Evolutionary conservation across 495 filamentous ascomycete species (phyloP).

Genomic region (Penicillium egyptiacum): DNA sequence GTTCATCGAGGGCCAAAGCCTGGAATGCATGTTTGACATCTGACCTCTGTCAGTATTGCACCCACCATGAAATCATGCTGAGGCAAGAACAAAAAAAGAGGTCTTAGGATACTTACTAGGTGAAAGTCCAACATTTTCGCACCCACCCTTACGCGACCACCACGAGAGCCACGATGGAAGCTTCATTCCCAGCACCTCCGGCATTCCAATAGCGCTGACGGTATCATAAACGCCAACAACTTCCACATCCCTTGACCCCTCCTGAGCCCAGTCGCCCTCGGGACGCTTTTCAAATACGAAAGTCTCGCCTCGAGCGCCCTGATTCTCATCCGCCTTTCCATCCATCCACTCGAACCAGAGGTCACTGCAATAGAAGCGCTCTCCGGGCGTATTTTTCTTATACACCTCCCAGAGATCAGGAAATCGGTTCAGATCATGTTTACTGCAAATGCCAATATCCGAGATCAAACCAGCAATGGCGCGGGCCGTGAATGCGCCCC

Average conservation of each 20-base stretch:
- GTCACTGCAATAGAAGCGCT: conserved; percentile 19
- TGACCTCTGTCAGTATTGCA: conserved; percentile 19
- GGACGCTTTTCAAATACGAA: conserved; percentile 13
- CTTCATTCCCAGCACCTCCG: conserved; percentile 24
- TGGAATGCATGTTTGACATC: conserved; percentile 60
- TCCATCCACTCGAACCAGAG: conserved; percentile 14
- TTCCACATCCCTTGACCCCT: conserved; percentile 37
- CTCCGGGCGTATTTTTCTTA: conserved; percentile 35
- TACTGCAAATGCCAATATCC: conserved; percentile 48
- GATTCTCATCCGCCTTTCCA: conserved; percentile 26
- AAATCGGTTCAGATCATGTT: conserved; percentile 43
- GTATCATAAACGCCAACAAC: conserved; percentile 62
- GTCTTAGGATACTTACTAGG: conserved; percentile 18
- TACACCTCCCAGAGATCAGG: conserved; percentile 50
- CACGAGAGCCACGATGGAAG: conserved; percentile 6
- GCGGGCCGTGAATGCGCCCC: conserved; percentile 59
- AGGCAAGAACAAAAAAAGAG: neutral
- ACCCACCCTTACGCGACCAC: neutral
- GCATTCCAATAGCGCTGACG: conserved; percentile 44
- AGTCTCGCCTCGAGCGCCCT: conserved; percentile 18
- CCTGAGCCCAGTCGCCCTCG: conserved; percentile 20
- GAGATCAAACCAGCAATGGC: conserved; percentile 55
- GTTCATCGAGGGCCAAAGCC: conserved; percentile 59
- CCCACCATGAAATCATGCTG: neutral
- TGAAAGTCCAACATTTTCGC: conserved; percentile 10